Conservation (phyloP, 768 basidiomycete genomes). For the Amanita rimosa region DNA sequence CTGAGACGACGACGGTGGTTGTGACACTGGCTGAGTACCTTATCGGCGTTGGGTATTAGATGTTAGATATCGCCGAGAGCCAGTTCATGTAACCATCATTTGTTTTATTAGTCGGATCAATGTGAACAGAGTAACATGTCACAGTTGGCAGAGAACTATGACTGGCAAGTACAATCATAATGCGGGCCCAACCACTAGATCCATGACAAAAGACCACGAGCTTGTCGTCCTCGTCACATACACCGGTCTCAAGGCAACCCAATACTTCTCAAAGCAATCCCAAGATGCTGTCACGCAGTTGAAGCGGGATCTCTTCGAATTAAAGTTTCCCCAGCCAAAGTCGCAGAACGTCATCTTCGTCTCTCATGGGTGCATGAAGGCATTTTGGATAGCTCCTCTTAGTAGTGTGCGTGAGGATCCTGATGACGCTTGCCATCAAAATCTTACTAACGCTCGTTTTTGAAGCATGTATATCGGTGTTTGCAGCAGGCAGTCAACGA, state of each 20-base stretch:
- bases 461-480: not conserved
- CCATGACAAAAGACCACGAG: not conserved
- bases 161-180: not conserved
- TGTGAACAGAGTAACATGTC: too few relatives aligned
- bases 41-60: conserved; percentile 43
- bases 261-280: conserved; percentile 1
- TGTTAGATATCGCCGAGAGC: too few relatives aligned
- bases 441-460: not conserved
- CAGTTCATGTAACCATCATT: too few relatives aligned
- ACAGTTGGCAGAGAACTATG: not conserved
- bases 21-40: conserved; percentile 74
- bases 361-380: conserved; percentile 2
- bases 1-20: conserved; percentile 56
- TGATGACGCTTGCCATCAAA: not conserved
- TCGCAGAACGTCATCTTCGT: not conserved
- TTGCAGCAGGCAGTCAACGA: not conserved
- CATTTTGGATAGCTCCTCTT: conserved; percentile 1
- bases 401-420: not conserved
- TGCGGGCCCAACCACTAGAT: not conserved
- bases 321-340: not conserved
- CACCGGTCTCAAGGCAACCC: conserved; percentile 1
- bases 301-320: not conserved
- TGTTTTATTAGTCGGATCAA: too few relatives aligned
- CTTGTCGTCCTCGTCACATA: not conserved
- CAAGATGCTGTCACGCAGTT: not conserved